Base-by-base conservation (phyloP, 2,329 filamentous ascomycete genomes). In the Endoconidiophora laricicola region DNA sequence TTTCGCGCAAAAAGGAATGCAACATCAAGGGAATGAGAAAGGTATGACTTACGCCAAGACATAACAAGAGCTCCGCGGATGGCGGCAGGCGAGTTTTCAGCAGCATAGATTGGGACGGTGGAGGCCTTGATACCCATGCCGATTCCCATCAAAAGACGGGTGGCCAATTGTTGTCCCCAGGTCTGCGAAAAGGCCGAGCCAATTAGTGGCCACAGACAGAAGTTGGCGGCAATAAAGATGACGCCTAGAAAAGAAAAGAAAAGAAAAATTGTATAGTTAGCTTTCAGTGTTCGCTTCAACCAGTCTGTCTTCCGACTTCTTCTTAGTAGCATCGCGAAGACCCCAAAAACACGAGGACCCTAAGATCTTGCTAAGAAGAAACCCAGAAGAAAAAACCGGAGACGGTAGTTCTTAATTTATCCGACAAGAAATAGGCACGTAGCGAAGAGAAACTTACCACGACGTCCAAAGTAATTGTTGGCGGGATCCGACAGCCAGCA, bases 391-490 rank as follows among this genome's bases (percentile, higher is more conserved):
- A 18, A 18, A 18, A 18, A 18, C 16, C 16, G 2, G 2, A 18
- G 16, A 18, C 16, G 16, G 16, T 18, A 18, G 16, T 18, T 18
- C 16, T 18, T 18, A 18, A 2, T 18, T 18, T 18, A 18, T 18
- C 16, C 16, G 16, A 18, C 26, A 1, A 44, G 16, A 22, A 3
- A n/a, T 29, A 49, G 7, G 26, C 2, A 44, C 5, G 2, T n/a
- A 49, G 36, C 14, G 3, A n/a, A 10, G 23, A 46, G n/a, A 26
- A 23, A 49, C 40, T 38, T 41, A 46, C 50, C 78, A 10, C 80
- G 69, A 54, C 81, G 75, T 12, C 79, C 81, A 51, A 83, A 74
- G 58, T 66, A 73, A 54, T 77, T 69, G 59, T 82, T 82, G 20
- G 75, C 58, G 3, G 78, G 77, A 54, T 62, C 60, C 1, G 74